Conservation (phyloP, 2,329 filamentous ascomycete genomes). For the Neofusicoccum sp. region DNA sequence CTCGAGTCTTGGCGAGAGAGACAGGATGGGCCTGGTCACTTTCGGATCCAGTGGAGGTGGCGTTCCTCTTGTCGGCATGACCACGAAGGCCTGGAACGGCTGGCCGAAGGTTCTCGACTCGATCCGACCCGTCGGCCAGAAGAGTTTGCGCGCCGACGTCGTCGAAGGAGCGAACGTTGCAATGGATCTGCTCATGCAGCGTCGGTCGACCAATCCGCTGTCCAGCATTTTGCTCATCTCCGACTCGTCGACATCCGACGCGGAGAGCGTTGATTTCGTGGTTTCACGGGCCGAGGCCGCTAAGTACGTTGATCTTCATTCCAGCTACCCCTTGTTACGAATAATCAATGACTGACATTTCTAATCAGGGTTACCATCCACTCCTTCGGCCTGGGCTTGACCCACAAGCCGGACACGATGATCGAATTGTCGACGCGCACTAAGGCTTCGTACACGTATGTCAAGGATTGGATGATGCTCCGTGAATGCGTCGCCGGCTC, state of each 20-base stretch:
- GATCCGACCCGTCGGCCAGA: slow-evolving; percentile 91
- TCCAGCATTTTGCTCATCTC: slow-evolving; percentile 96
- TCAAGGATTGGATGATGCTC: slow-evolving; percentile 99
- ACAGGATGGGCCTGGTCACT: slow-evolving; percentile 95
- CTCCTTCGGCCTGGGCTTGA: slow-evolving; percentile 93
- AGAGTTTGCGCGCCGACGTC: slow-evolving; percentile 92
- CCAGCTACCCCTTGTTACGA: neutral
- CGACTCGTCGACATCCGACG: slow-evolving; percentile 91
- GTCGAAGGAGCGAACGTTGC: slow-evolving; percentile 97
- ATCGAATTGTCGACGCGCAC: slow-evolving; percentile 93
- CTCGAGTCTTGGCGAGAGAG: slow-evolving; percentile 80
- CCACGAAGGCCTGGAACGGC: slow-evolving; percentile 87
- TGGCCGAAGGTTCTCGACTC: slow-evolving; percentile 85
- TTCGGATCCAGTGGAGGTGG: slow-evolving; percentile 94
- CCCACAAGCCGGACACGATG: slow-evolving; percentile 98
- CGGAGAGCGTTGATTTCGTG: slow-evolving; percentile 95
- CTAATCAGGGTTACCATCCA: slow-evolving; percentile 77
- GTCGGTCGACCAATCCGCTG: slow-evolving; percentile 91
- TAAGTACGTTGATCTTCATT: slow-evolving; percentile 62
- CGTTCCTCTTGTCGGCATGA: slow-evolving; percentile 96
- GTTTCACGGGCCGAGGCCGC: slow-evolving; percentile 94
- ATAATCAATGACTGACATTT: slow-evolving; percentile 20
- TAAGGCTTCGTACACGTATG: slow-evolving; percentile 95
- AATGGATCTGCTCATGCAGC: slow-evolving; percentile 98
- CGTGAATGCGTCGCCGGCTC: slow-evolving; percentile 94